A percentile compares a stretch with the other conserved stretches of the same genome.
phyloP scores from a whole-genome alignment of 1,139 yeast genomes.

The Sugiyamaella paludigena region DNA sequence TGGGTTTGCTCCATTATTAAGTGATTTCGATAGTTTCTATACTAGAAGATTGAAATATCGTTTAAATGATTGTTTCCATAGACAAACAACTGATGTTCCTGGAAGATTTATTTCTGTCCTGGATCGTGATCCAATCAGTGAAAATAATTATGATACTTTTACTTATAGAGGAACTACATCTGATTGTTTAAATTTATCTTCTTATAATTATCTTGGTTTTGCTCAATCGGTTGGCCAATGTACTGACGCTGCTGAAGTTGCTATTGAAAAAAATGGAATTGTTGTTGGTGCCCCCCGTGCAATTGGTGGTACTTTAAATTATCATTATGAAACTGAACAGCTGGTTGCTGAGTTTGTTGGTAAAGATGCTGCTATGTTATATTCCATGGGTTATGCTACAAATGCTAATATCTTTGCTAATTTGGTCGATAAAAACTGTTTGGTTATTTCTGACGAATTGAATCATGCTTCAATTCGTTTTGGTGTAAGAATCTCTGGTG shows the following conservation, averaged over 20 bases:
- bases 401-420: conserved; percentile 88
- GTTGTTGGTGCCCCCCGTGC: conserved; percentile 77
- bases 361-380: conserved; percentile 80
- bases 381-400: conserved; percentile 95
- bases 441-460: conserved; percentile 89
- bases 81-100: conserved; percentile 96
- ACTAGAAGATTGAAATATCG: conserved; percentile 87
- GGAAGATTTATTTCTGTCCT: conserved; percentile 84
- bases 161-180: conserved; percentile 70
- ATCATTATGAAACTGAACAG: conserved; percentile 71
- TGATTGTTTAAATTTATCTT: conserved; percentile 80
- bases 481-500: conserved; percentile 91
- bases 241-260: conserved; percentile 70
- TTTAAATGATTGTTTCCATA: conserved; percentile 90
- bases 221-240: conserved; percentile 94
- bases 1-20: conserved; percentile 96
- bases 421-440: conserved; percentile 79
- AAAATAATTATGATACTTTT: conserved; percentile 48
- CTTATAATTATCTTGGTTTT: conserved; percentile 93
- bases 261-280: conserved; percentile 68
- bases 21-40: conserved; percentile 90
- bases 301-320: conserved; percentile 70
- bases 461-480: conserved; percentile 95
- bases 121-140: conserved; percentile 66
- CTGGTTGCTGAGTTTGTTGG: conserved; percentile 85